Evolutionary conservation across 345 rosid genomes (phyloP), one percentile per base, ranked within the genome.

Genomic region (Pugionium cornutum): DNA sequence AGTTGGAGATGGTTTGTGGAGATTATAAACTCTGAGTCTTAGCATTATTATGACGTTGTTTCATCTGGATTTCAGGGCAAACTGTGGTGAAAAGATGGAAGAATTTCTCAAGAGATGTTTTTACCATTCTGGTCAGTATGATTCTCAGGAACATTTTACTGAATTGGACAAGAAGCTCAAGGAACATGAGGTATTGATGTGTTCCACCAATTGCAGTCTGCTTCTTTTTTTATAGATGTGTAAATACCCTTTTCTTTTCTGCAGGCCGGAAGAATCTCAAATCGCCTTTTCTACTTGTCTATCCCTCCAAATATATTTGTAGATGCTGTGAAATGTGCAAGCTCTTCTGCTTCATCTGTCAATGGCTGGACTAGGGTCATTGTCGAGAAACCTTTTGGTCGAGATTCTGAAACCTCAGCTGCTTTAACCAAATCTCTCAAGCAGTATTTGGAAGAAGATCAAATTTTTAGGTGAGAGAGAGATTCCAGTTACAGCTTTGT

Each of bases 341-440:
- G 92, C 83, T 52, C 64, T 4, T 88, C 96, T 43, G 95, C 97
- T 59, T 90, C 99, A 64, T 83, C 99, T 76, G 79, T 82, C 70
- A 78, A 72, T 70, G 97, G 99, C 72, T 94, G 97, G 99, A 90
- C 95, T 50, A 84, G 97, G 78, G 99, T 94, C 79, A 90, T 90
- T 79, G 97, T 94, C 2, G 99, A 94, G 89, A 94, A 94, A 81
- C 99, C 99, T 67, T 94, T 94, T 78, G 99, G 99, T 52, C 82
- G 95, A 69, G 96, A 90, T 80, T 88, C 96, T 35, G 87, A 86
- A 67, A 88, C 99, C 51, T 94, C 97, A 0, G 96, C 97, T 68
- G 92, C 97, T 44, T 75, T 90, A 80, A 94, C 96, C 37, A 94
- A 73, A 58, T 69, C 91, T 31, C 92, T 94, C 8, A 90, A 94